Evolutionary conservation across 345 rosid genomes (phyloP).

Genomic region (Theobroma cacao): DNA sequence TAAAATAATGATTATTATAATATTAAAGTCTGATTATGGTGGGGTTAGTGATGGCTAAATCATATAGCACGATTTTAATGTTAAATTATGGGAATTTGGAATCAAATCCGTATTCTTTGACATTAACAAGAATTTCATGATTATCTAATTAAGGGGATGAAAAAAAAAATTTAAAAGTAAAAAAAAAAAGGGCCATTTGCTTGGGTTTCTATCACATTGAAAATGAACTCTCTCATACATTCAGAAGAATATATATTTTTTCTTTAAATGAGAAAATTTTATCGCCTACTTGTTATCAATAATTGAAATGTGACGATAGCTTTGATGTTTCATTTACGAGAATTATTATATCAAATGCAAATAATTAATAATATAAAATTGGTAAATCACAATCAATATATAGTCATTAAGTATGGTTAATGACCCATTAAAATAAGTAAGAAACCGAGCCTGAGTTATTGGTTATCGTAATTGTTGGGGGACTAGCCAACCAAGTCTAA

Average conservation of each 20-base stretch:
- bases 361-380: neutral
- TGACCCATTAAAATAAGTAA: neutral
- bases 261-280: too few relatives aligned
- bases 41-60: neutral
- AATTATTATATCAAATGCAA: neutral
- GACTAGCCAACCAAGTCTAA: too few relatives aligned
- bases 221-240: neutral
- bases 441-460: too few relatives aligned
- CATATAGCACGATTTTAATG: neutral
- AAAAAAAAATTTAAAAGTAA: neutral
- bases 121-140: conserved; percentile 4
- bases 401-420: neutral
- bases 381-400: neutral
- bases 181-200: neutral
- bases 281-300: neutral
- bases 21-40: neutral
- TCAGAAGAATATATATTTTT: too few relatives aligned
- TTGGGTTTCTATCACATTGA: neutral
- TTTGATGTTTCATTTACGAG: neutral
- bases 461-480: too few relatives aligned
- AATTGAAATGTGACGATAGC: neutral
- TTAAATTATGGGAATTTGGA: neutral
- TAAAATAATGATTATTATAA: neutral
- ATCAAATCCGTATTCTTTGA: neutral
- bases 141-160: neutral